Conservation (phyloP, 495 filamentous ascomycete species). For the Cladorrhinum samala region DNA sequence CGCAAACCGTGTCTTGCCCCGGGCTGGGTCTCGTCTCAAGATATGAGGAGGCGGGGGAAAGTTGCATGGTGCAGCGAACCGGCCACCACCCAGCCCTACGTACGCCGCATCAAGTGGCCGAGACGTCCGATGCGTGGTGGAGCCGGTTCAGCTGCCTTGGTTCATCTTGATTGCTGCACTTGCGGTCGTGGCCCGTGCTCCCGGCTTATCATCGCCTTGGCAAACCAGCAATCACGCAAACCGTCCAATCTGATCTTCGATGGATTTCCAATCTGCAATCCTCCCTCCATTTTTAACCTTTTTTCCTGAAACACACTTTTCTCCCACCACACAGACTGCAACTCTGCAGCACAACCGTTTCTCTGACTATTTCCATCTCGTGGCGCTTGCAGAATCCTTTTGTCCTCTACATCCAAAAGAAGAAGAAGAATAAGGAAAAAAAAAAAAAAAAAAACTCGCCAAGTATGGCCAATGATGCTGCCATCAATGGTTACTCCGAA, state of each 20-base stretch:
- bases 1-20: too few relatives aligned
- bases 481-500: not conserved
- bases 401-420: not conserved
- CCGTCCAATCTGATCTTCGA: not conserved
- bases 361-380: too few relatives aligned
- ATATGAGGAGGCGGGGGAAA: not conserved
- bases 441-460: slow-evolving; percentile 2
- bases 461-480: slow-evolving; percentile 8
- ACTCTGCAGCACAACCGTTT: not conserved
- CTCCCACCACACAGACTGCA: not conserved
- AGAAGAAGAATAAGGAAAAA: too few relatives aligned
- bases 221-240: not conserved
- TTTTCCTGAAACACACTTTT: not conserved
- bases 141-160: slow-evolving; percentile 18
- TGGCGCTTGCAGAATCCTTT: too few relatives aligned
- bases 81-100: slow-evolving; percentile 12
- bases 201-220: slow-evolving; percentile 5
- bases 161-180: too few relatives aligned
- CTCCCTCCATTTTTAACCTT: not conserved
- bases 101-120: not conserved
- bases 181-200: slow-evolving; percentile 8
- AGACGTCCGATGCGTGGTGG: slow-evolving; percentile 10
- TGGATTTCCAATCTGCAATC: not conserved
- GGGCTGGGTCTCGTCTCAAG: too few relatives aligned
- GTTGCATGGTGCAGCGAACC: too few relatives aligned